A percentile compares a stretch with the other conserved stretches of the same genome.
phyloP scores from a whole-genome alignment of 352 stramenopile genomes.

The Globisporangium ultimum region DNA sequence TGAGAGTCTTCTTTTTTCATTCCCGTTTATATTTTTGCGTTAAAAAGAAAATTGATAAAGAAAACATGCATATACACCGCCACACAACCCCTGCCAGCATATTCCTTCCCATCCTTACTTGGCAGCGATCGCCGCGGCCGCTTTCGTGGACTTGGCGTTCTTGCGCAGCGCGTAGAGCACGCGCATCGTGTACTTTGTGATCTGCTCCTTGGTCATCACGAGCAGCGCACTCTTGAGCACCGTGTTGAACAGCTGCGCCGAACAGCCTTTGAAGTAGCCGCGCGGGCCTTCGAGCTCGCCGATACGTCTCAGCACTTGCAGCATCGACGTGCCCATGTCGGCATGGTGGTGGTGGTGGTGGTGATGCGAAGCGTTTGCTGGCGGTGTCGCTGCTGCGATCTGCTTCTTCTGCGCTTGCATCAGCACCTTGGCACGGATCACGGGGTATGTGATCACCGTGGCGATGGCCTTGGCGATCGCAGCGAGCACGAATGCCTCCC shows the following conservation, averaged over 20 bases:
- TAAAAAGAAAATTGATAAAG: too few species aligned
- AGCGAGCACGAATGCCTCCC: constrained; percentile 79
- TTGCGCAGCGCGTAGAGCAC: constrained; percentile 63
- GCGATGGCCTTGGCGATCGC: constrained; percentile 81
- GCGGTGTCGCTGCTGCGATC: constrained; percentile 7
- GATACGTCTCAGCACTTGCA: constrained; percentile 65
- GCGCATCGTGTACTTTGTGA: constrained; percentile 72
- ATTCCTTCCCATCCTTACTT: constrained; percentile 5
- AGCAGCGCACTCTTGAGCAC: constrained; percentile 80
- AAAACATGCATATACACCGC: not conserved
- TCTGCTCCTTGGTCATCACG: constrained; percentile 85
- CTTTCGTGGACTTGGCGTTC: constrained; percentile 15
- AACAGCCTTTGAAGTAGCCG: constrained; percentile 78
- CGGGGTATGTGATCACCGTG: constrained; percentile 83
- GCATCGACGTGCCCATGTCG: constrained; percentile 56
- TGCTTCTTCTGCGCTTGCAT: constrained; percentile 81
- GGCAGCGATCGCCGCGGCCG: constrained; percentile 2
- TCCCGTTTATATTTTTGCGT: not conserved
- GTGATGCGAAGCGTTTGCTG: constrained; percentile 4
- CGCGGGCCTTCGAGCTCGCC: constrained; percentile 49
- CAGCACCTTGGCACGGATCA: constrained; percentile 88
- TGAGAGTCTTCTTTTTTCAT: not conserved
- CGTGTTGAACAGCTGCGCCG: constrained; percentile 78
- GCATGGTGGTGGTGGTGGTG: constrained; percentile 39
- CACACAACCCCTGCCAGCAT: not conserved